These are phyloP conservation scores for Martiniozyma abietophila DNA, from an alignment of 805 yeast species.

Conservation along the genomic window DNA sequence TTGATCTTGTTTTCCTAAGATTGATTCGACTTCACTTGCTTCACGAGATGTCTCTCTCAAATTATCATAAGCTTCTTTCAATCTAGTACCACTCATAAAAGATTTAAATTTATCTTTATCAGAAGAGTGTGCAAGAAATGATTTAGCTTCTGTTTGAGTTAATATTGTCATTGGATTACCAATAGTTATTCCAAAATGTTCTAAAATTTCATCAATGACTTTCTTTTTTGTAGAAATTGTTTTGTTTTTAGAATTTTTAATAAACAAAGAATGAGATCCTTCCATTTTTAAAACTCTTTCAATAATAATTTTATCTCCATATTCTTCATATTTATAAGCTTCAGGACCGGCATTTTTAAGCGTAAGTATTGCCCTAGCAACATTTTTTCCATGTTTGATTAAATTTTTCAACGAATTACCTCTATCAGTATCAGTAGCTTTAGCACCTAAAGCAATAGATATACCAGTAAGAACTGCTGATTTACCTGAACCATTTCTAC, in stretches of 20 bases:
- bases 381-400: slow-evolving; percentile 65
- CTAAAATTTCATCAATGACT: slow-evolving; percentile 59
- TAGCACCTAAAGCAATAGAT: slow-evolving; percentile 80
- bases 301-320: slow-evolving; percentile 59
- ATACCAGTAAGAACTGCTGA: slow-evolving; percentile 83
- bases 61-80: slow-evolving; percentile 55
- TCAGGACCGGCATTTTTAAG: slow-evolving; percentile 59
- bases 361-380: slow-evolving; percentile 58
- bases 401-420: slow-evolving; percentile 62
- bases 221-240: slow-evolving; percentile 51
- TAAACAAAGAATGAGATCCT: slow-evolving; percentile 42
- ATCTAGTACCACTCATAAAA: slow-evolving; percentile 73
- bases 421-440: slow-evolving; percentile 79
- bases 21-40: slow-evolving; percentile 32
- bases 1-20: slow-evolving; percentile 28
- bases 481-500: slow-evolving; percentile 88
- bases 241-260: slow-evolving; percentile 44
- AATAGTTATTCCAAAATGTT: slow-evolving; percentile 65
- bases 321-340: slow-evolving; percentile 53
- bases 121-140: slow-evolving; percentile 71
- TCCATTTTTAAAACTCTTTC: slow-evolving; percentile 56
- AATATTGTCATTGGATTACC: slow-evolving; percentile 88
- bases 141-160: slow-evolving; percentile 90
- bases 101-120: slow-evolving; percentile 63
- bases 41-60: slow-evolving; percentile 33